Conservation (phyloP, 371 early-diverging fungal genomes). For the Lichtheimia corymbifera region DNA sequence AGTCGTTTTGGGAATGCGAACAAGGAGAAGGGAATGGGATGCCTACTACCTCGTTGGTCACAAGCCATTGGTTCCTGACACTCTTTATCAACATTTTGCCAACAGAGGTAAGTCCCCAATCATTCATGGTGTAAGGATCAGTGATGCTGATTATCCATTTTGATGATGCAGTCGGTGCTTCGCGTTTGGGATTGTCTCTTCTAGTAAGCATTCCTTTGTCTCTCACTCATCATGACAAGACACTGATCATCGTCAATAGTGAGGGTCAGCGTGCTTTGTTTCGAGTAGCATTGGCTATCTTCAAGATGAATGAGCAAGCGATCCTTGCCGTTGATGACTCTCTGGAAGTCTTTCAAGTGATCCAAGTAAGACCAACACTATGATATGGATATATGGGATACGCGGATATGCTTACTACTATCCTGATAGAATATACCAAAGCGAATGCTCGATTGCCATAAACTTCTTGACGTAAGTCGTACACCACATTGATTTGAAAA, state of each 20-base stretch:
- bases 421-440: conserved; percentile 64
- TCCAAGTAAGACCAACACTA: conserved; percentile 42
- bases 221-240: background rate
- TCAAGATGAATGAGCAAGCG: conserved; percentile 71
- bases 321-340: conserved; percentile 67
- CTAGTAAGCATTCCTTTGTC: conserved; percentile 47
- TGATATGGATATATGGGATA: too few species aligned
- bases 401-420: too few species aligned
- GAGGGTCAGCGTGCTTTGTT: conserved; percentile 82
- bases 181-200: conserved; percentile 88
- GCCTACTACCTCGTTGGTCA: conserved; percentile 75
- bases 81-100: conserved; percentile 78
- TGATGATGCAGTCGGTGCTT: conserved; percentile 43
- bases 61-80: conserved; percentile 80
- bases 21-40: conserved; percentile 37
- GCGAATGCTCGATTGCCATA: conserved; percentile 73
- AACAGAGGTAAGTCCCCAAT: conserved; percentile 43
- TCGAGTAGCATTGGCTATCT: conserved; percentile 77
- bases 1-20: conserved; percentile 57
- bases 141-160: background rate
- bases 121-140: background rate
- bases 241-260: conserved; percentile 23
- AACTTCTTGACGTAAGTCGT: conserved; percentile 61
- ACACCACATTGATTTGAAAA: conserved; percentile 10
- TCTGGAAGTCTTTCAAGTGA: conserved; percentile 68